Evolutionary conservation across 768 basidiomycete genomes (phyloP).

Genomic region (Pleurotus pulmonarius): DNA sequence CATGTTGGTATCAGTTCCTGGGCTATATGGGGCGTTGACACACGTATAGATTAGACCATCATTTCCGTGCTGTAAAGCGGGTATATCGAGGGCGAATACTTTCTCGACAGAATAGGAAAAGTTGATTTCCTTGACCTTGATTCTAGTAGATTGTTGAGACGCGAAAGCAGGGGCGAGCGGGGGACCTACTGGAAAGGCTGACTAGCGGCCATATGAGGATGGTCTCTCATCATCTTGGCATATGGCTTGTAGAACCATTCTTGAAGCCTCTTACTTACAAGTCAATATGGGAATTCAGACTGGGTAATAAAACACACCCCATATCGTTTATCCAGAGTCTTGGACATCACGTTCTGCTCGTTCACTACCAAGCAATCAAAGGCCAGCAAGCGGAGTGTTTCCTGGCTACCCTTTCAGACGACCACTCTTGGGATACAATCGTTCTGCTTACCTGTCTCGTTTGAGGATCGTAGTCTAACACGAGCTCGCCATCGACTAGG

Average conservation of each 20-base stretch:
- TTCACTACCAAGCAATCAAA: constrained; percentile 93
- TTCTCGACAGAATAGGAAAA: constrained; percentile 85
- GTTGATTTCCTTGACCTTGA: constrained; percentile 84
- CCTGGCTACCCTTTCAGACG: constrained; percentile 40
- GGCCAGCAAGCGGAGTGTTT: constrained; percentile 76
- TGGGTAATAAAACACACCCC: constrained; percentile 53
- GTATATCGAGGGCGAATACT: constrained; percentile 82
- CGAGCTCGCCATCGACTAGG: constrained; percentile 90
- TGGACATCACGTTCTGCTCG: constrained; percentile 82
- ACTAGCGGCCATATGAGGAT: constrained; percentile 57
- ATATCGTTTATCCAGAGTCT: constrained; percentile 82
- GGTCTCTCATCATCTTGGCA: constrained; percentile 59
- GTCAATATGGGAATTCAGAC: neutral
- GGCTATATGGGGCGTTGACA: constrained; percentile 78
- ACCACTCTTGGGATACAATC: neutral
- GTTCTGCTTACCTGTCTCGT: constrained; percentile 61
- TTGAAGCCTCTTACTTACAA: constrained; percentile 59
- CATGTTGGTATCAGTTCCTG: constrained; percentile 87
- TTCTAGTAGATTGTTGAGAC: constrained; percentile 39
- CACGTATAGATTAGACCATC: constrained; percentile 98
- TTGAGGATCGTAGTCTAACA: constrained; percentile 80
- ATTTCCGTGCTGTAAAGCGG: constrained; percentile 82
- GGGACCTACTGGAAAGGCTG: constrained; percentile 83
- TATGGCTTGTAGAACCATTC: constrained; percentile 85
- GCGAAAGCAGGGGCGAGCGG: neutral